Evolutionary conservation across 805 yeast genomes (phyloP), one percentile per base, ranked within the genome.

Genomic region (Metschnikowia baotianmanensis): DNA sequence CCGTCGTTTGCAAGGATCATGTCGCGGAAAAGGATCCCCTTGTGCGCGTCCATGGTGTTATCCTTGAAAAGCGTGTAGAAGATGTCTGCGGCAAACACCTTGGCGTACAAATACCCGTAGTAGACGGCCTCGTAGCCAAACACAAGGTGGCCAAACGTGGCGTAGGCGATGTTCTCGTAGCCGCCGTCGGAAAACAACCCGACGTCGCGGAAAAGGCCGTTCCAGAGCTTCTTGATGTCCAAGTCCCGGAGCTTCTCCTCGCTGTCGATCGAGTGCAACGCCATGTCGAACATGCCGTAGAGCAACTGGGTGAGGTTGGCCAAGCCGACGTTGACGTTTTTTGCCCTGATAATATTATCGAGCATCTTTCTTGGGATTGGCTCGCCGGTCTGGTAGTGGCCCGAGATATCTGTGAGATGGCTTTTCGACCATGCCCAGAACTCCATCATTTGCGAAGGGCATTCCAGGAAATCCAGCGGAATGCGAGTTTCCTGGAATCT

Each of bases 391-490:
- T 72, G 64, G 59, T 82, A 87, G 61, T 86, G 95, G 18, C 75
- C 68, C 0, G 90, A 80, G 38, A 87, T 62, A 7, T 58, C 54
- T 50, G 68, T 72, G 47, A 87, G 67, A 59, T 79, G 81, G 29
- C 70, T 64, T 39, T 72, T 71, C 40, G 81, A 75, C 95, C 95
- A 86, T 27, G 89, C 83, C 87, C 91, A 86, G 61, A 78, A 83
- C 62, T 87, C 96, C 52, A 86, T 69, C 80, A 87, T 77, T 66
- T 87, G 96, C 1, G 95, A 86, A 19, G 96, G 96, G 45, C 90
- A 86, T 63, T 86, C 96, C 34, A 87, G 95, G 64, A 87, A 87
- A 63, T 87, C 96, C 74, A 91, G 74, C 27, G 83, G 79, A 31
- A 85, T 90, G 24, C 75, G 68, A 20, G 90, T 81, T 17, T 95